Evolutionary conservation across 495 filamentous ascomycete genomes (phyloP), one percentile per base, ranked within the genome.

Genomic region (Penicillium argentinense): DNA sequence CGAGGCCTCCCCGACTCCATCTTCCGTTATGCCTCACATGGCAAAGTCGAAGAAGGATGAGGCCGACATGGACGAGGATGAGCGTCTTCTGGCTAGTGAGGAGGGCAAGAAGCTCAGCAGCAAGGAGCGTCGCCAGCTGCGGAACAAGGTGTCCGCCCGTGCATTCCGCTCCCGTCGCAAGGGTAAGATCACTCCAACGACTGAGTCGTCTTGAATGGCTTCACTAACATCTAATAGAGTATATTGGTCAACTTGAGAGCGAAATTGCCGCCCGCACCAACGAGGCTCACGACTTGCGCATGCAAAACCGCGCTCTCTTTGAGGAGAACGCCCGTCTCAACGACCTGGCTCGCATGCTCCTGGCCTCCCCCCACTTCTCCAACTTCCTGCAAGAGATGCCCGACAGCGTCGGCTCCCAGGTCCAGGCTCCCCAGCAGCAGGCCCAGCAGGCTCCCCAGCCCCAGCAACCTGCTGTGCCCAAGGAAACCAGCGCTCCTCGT

Each of bases 31-130:
- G 19, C 64, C 68, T 7, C 74, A 81, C 23, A 72, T 82, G 37
- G 68, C 80, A 26, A 82, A 87, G 58, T 60, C 82, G 26, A 85
- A 76, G 71, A 98, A 97, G 76, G 88, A 96, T 29, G 89, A 96
- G 60, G 89, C 93, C 42, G 92, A 97, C 22, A 97, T 98, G 92
- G 93, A 99, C 67, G 91, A 96, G 64, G 93, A 99, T 57, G 93
- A 97, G 76, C 75, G 88, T 48, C 74, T 97, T 3, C 78, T 99
- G 12, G 89, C 88, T 4, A 96, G 91, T 52, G 93, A 97, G 57
- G 92, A 95, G 67, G 93, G 92, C 33, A 99, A 99, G 82, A 96
- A 95, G 69, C 77, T 99, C 28, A 90, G 80, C 67, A 91, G 87
- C 75, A 96, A 96, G 67, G 89, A 97, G 71, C 82, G 93, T 28